Percentiles rank a stretch among this genome's conserved stretches.
Evolutionary conservation across 1,139 yeast genomes (phyloP).

Genomic region (Geotrichum australiense): DNA sequence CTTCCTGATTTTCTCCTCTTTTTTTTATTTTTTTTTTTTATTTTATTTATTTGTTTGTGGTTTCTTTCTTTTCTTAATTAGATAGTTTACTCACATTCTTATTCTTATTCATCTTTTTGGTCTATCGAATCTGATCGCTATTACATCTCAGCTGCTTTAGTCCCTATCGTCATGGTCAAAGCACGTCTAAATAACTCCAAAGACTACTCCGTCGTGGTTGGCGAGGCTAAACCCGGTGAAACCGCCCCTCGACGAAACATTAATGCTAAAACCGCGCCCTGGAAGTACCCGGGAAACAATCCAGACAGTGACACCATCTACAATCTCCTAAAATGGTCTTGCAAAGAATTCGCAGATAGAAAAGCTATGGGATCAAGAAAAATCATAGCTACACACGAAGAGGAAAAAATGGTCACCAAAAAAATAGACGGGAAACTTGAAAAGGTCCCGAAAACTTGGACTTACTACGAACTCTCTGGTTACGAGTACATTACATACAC

Average conservation of each 20-base stretch:
- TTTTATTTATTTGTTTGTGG: neutral
- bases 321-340: conserved; percentile 62
- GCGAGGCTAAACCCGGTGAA: conserved; percentile 77
- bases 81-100: neutral
- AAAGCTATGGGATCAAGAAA: conserved; percentile 78
- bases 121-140: too few relatives aligned
- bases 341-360: conserved; percentile 46
- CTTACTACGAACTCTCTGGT: conserved; percentile 67
- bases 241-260: conserved; percentile 85
- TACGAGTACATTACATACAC: conserved; percentile 61
- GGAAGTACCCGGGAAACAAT: conserved; percentile 32
- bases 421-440: conserved; percentile 67
- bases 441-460: conserved; percentile 79
- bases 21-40: neutral
- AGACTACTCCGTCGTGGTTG: conserved; percentile 51
- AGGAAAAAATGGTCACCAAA: conserved; percentile 68
- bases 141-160: too few relatives aligned
- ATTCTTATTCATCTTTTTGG: neutral
- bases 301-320: conserved; percentile 49
- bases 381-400: conserved; percentile 63
- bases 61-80: neutral
- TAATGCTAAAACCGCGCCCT: conserved; percentile 47
- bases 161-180: neutral
- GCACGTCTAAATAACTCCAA: neutral
- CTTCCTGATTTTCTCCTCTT: neutral